A percentile compares a stretch with the other conserved stretches of the same genome.
phyloP scores from a whole-genome alignment of 1,284 basidiomycete species.

The Marasmius fiardii region DNA sequence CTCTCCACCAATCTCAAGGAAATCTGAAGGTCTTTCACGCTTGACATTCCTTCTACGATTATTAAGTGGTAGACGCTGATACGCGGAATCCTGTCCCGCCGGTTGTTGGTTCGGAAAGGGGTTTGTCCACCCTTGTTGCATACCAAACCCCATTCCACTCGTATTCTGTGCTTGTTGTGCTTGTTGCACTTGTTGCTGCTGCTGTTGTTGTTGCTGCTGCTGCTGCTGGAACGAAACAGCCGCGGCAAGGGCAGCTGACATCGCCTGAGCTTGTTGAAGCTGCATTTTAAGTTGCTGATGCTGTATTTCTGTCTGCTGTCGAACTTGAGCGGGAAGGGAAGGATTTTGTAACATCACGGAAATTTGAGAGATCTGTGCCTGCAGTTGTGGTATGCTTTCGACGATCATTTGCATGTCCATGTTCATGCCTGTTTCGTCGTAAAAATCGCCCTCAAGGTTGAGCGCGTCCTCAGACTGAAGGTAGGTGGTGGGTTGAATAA shows the following conservation, averaged over 20 bases:
- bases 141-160: constrained; percentile 34
- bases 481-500: neutral
- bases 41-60: constrained; percentile 73
- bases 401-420: constrained; percentile 69
- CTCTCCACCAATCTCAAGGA: constrained; percentile 68
- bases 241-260: constrained; percentile 56
- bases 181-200: constrained; percentile 27
- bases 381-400: constrained; percentile 71
- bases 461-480: constrained; percentile 3
- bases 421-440: constrained; percentile 58
- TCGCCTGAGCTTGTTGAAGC: constrained; percentile 69
- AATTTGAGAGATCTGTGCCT: constrained; percentile 74
- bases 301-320: constrained; percentile 75
- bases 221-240: constrained; percentile 47
- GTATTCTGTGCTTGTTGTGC: constrained; percentile 17
- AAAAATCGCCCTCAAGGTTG: constrained; percentile 52
- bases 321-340: constrained; percentile 62
- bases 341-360: constrained; percentile 75
- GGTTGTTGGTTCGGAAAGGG: constrained; percentile 61
- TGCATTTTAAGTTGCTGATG: constrained; percentile 75
- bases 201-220: constrained; percentile 37
- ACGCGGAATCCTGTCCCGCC: constrained; percentile 71
- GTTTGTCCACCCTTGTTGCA: constrained; percentile 45
- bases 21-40: constrained; percentile 78
- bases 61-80: constrained; percentile 77